Evolutionary conservation across 306 rosid genomes (phyloP).

Genomic region (Quillaja saponaria): DNA sequence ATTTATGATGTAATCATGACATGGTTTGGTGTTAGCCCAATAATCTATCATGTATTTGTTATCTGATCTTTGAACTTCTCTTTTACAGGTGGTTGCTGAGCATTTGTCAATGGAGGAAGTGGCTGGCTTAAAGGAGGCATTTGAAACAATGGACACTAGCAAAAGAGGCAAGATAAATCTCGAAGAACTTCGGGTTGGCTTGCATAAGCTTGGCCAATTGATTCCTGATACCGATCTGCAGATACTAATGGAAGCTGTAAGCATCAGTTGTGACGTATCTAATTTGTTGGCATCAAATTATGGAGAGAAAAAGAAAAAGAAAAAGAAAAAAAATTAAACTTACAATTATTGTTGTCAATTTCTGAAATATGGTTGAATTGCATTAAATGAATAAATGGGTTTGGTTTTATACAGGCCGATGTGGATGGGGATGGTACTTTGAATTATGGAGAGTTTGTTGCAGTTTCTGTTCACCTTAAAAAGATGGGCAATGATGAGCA

Average conservation of each 20-base stretch:
- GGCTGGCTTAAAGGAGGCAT: slow-evolving; percentile 63
- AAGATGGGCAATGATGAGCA: slow-evolving; percentile 86
- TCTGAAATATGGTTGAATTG: background rate
- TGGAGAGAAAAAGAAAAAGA: background rate
- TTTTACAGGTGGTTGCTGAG: slow-evolving; percentile 56
- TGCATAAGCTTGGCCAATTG: slow-evolving; percentile 57
- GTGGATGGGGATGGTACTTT: slow-evolving; percentile 73
- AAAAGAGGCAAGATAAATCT: slow-evolving; percentile 51
- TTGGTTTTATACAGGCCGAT: slow-evolving; percentile 62
- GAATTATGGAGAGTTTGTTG: slow-evolving; percentile 84
- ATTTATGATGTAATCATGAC: no score
- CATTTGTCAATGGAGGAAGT: slow-evolving; percentile 62
- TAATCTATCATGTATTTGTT: background rate
- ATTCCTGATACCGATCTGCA: slow-evolving; percentile 59
- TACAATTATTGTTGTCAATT: background rate
- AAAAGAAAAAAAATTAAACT: background rate
- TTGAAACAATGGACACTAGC: slow-evolving; percentile 49
- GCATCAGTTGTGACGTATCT: slow-evolving; percentile 15
- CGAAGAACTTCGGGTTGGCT: slow-evolving; percentile 51
- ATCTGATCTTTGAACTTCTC: background rate
- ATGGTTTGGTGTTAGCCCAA: no score
- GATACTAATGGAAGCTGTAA: slow-evolving; percentile 58
- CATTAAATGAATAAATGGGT: background rate
- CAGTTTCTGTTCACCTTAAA: slow-evolving; percentile 69
- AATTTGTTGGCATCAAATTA: background rate